Evolutionary conservation across 1,139 yeast species (phyloP).

Genomic region (Pneumocystis murina): DNA sequence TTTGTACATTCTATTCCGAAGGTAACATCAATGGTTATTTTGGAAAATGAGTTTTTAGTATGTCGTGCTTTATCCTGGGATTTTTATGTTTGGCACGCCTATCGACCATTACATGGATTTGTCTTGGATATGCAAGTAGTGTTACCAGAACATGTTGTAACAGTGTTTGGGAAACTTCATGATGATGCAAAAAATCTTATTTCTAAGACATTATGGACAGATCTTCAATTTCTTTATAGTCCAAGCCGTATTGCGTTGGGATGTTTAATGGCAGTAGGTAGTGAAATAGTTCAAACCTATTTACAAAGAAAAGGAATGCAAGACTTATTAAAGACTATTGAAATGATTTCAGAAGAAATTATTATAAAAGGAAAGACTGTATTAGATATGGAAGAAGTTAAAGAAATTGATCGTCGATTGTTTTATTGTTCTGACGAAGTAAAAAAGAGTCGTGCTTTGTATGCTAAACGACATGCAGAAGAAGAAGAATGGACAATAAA

Average conservation of each 20-base stretch:
- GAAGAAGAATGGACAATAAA: neutral
- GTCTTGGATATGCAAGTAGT: constrained; percentile 72
- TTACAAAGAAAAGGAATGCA: constrained; percentile 11
- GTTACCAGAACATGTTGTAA: constrained; percentile 22
- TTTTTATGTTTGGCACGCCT: constrained; percentile 73
- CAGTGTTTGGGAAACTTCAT: constrained; percentile 29
- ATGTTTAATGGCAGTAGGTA: constrained; percentile 8
- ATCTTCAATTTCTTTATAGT: constrained; percentile 59
- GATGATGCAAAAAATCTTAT: constrained; percentile 55
- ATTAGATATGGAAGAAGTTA: constrained; percentile 19
- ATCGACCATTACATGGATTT: constrained; percentile 77
- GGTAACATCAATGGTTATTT: constrained; percentile 46
- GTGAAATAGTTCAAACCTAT: neutral
- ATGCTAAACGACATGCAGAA: neutral
- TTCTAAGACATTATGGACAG: constrained; percentile 48
- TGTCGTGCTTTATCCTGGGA: constrained; percentile 66
- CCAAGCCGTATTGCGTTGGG: constrained; percentile 95
- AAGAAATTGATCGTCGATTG: constrained; percentile 23
- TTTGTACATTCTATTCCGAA: constrained; percentile 34
- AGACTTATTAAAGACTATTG: constrained; percentile 17
- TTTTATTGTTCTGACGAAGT: constrained; percentile 18
- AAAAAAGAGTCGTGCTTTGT: constrained; percentile 1
- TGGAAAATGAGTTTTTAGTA: constrained; percentile 64
- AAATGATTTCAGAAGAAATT: constrained; percentile 4
- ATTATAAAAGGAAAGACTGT: constrained; percentile 13